Conservation (phyloP, 2,329 filamentous ascomycete species). For the Karstenula rhodostoma region DNA sequence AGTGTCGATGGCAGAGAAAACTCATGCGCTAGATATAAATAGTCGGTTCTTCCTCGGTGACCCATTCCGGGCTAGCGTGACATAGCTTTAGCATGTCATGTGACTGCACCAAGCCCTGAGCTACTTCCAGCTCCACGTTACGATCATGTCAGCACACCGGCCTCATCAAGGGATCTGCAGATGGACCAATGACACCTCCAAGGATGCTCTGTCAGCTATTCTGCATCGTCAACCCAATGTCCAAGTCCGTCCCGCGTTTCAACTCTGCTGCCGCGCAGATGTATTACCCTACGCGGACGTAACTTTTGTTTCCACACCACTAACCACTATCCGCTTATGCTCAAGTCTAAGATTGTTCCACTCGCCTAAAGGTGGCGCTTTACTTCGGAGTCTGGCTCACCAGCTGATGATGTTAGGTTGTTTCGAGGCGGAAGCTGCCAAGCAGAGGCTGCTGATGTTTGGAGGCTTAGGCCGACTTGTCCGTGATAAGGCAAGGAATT, state of each 20-base stretch:
- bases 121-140: background rate
- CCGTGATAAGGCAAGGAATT: background rate
- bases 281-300: background rate
- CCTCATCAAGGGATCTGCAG: background rate
- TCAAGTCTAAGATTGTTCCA: constrained; percentile 3
- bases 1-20: constrained; percentile 6
- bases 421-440: constrained; percentile 2
- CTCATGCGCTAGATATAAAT: constrained; percentile 1
- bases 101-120: background rate
- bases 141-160: background rate
- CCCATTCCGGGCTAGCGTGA: background rate
- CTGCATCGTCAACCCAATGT: background rate
- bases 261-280: background rate
- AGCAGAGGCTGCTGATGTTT: background rate
- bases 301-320: background rate
- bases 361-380: background rate
- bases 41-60: background rate
- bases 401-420: background rate
- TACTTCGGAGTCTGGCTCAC: background rate
- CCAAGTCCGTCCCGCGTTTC: constrained; percentile 4
- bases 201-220: background rate
- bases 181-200: background rate
- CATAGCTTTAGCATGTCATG: background rate
- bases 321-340: constrained; percentile 1
- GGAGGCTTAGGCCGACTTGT: background rate